These are phyloP conservation scores for Neofusicoccum umdonicola DNA, from an alignment of 2,329 filamentous ascomycete genomes.

Conservation along the genomic window DNA sequence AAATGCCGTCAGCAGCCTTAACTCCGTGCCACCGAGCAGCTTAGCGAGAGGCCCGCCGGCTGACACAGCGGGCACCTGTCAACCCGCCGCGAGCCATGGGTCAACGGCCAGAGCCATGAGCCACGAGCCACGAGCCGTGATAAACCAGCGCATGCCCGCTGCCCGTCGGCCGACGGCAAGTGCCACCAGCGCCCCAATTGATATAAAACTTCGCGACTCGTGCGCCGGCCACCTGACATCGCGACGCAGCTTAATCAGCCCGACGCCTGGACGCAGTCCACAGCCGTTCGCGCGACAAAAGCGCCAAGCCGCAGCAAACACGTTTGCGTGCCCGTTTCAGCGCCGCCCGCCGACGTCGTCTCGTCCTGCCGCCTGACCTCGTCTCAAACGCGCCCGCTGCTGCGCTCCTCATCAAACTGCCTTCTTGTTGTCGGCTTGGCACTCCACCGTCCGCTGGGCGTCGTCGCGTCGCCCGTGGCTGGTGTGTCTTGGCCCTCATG, in stretches of 20 bases:
- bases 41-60: constrained; percentile 9
- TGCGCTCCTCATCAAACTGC: neutral
- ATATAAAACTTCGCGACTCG: constrained; percentile 13
- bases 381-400: neutral
- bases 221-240: constrained; percentile 6
- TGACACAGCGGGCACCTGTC: constrained; percentile 3
- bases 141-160: neutral
- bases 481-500: neutral
- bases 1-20: constrained; percentile 6
- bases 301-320: neutral
- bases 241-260: constrained; percentile 9
- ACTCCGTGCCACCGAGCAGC: constrained; percentile 1
- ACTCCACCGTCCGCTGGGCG: neutral
- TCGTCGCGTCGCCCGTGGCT: constrained; percentile 1
- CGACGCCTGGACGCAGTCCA: neutral
- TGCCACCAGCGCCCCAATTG: neutral
- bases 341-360: neutral
- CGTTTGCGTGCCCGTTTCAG: no score
- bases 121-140: neutral
- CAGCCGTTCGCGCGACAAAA: neutral
- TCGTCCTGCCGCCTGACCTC: neutral
- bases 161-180: constrained; percentile 10
- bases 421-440: neutral
- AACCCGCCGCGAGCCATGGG: no score
- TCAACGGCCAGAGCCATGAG: neutral